Evolutionary conservation across 1,139 yeast species (phyloP).

Genomic region (Saccharomyces pastorianus): DNA sequence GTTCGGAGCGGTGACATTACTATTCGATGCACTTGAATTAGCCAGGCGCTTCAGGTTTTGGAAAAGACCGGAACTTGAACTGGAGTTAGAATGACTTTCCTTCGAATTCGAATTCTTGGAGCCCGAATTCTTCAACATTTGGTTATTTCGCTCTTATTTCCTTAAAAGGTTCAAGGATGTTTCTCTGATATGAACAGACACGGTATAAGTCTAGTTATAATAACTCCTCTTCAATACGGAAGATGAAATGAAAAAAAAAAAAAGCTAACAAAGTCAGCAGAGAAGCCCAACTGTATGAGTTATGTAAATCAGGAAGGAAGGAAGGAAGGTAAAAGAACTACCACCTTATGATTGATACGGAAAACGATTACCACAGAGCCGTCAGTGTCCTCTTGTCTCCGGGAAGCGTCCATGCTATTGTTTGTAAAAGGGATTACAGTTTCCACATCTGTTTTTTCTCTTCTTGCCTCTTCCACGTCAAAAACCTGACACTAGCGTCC

Average conservation of each 20-base stretch:
- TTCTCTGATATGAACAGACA: too few relatives aligned
- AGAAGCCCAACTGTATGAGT: neutral
- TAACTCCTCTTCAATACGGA: neutral
- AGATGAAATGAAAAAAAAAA: neutral
- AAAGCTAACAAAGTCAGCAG: neutral
- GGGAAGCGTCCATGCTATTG: neutral
- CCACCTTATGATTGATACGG: neutral
- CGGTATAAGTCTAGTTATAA: neutral
- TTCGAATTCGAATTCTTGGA: slow-evolving; percentile 5
- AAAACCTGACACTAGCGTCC: neutral
- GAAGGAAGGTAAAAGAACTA: too few relatives aligned
- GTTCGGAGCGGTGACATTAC: neutral
- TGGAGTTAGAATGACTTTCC: neutral
- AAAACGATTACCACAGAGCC: neutral
- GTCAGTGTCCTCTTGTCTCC: neutral
- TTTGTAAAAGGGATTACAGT: neutral
- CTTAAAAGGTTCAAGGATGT: neutral
- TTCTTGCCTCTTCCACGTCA: neutral
- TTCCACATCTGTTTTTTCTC: neutral
- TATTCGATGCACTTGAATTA: slow-evolving; percentile 1
- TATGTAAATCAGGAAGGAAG: neutral
- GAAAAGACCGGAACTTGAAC: slow-evolving; percentile 9
- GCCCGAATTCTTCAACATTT: slow-evolving; percentile 6
- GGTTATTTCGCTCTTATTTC: neutral
- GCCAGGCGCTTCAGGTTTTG: slow-evolving; percentile 17